These are phyloP conservation scores for Cornus controversa DNA, from an alignment of 148 eudicot genomes.

Conservation along the genomic window DNA sequence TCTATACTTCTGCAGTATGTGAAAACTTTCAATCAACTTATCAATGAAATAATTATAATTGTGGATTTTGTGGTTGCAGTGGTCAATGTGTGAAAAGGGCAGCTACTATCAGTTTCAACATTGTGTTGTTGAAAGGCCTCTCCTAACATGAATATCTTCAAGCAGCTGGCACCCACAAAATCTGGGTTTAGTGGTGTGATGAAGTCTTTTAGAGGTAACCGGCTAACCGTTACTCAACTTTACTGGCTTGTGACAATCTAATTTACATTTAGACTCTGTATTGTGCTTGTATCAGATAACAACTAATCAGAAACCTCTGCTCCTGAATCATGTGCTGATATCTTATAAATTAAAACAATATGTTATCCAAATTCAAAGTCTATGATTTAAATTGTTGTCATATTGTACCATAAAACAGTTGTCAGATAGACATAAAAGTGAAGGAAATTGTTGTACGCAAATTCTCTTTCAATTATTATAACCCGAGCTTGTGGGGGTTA, in stretches of 20 bases:
- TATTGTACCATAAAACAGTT: background rate
- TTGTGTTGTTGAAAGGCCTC: conserved; percentile 12
- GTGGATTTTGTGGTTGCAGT: background rate
- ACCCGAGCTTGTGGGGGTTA: background rate
- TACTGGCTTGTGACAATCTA: background rate
- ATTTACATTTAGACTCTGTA: background rate
- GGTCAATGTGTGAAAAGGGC: background rate
- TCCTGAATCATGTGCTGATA: background rate
- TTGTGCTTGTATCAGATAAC: background rate
- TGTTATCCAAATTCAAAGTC: background rate
- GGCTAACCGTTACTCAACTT: conserved; percentile 32
- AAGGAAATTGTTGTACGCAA: background rate
- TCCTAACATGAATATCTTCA: conserved; percentile 50
- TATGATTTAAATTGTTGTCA: background rate
- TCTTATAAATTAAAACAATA: background rate
- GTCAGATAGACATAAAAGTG: background rate
- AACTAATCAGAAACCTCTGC: background rate
- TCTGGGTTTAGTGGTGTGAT: conserved; percentile 18
- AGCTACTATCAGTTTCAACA: background rate
- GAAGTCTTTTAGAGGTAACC: conserved; percentile 46
- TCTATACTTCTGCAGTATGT: background rate
- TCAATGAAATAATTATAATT: too few species aligned
- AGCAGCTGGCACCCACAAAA: conserved; percentile 38
- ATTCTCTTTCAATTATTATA: background rate
- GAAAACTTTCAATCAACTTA: too few species aligned